phyloP scores from a whole-genome alignment of 257 asterid species.

The Handroanthus guayacan region DNA sequence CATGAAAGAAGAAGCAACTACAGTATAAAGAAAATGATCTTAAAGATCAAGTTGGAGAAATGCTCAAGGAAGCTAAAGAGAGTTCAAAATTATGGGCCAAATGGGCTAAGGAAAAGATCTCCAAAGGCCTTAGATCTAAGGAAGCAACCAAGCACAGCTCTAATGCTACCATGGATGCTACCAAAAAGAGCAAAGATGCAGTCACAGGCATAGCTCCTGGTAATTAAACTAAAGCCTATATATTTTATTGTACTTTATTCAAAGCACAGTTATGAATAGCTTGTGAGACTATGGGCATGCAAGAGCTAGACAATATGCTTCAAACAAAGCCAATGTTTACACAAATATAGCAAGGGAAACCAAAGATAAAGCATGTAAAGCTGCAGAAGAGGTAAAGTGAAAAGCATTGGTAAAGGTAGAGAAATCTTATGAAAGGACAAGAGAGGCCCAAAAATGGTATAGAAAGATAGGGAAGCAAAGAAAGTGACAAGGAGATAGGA shows the following conservation, averaged over 20 bases:
- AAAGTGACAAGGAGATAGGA: background rate
- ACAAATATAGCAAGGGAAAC: constrained; percentile 32
- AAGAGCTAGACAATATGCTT: constrained; percentile 31
- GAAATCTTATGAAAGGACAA: background rate
- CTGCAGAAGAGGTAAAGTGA: background rate
- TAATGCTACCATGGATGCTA: constrained; percentile 46
- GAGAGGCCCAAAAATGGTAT: background rate
- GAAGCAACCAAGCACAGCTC: constrained; percentile 18
- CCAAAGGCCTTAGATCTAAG: constrained; percentile 49
- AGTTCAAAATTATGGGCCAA: constrained; percentile 60
- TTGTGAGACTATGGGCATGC: background rate
- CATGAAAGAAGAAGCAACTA: background rate
- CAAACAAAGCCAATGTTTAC: constrained; percentile 5
- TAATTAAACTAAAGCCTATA: background rate
- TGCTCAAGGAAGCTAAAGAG: constrained; percentile 36
- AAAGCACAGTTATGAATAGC: background rate
- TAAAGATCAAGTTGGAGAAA: constrained; percentile 11
- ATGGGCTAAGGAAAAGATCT: constrained; percentile 69
- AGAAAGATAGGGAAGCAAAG: background rate
- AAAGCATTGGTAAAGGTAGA: background rate
- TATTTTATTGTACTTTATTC: background rate
- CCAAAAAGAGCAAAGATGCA: constrained; percentile 41
- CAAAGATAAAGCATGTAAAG: constrained; percentile 15
- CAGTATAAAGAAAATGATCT: background rate
- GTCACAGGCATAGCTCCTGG: constrained; percentile 46